Percentiles rank a stretch among this genome's conserved stretches.
Conservation (phyloP, 2,329 filamentous ascomycete species). For the Alternaria dauci region DNA sequence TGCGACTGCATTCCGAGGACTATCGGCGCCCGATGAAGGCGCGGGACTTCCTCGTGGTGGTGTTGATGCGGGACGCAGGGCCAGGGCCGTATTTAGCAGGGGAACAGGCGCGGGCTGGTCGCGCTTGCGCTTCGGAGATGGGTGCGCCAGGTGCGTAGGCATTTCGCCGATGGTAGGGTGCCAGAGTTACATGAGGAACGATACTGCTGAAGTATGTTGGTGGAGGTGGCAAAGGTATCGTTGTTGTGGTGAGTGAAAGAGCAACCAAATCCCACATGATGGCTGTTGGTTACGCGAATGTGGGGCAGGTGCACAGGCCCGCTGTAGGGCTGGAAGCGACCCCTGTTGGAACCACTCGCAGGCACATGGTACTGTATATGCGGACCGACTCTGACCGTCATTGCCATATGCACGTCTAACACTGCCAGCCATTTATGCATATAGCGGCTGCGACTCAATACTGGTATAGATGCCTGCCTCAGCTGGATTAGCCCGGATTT, state of each 20-base stretch:
- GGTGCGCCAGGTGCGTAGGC: conserved; percentile 46
- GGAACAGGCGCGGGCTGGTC: conserved; percentile 41
- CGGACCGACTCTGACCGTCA: conserved; percentile 10
- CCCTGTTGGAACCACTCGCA: conserved; percentile 11
- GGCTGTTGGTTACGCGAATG: conserved; percentile 29
- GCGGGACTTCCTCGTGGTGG: conserved; percentile 36
- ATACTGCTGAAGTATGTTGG: conserved; percentile 16
- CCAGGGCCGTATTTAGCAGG: conserved; percentile 45
- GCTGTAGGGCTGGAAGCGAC: conserved; percentile 30
- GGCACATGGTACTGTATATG: conserved; percentile 16
- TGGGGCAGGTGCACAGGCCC: conserved; percentile 30
- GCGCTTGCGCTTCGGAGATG: conserved; percentile 52
- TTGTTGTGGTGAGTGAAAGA: conserved; percentile 16
- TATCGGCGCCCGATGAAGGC: conserved; percentile 37
- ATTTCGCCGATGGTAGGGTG: conserved; percentile 34
- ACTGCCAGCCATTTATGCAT: not conserved
- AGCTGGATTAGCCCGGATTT: conserved; percentile 5
- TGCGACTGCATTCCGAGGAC: conserved; percentile 48
- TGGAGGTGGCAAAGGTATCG: conserved; percentile 1
- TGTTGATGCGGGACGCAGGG: conserved; percentile 38
- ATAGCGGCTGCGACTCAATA: not conserved
- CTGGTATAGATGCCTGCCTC: not conserved
- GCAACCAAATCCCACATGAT: conserved; percentile 21
- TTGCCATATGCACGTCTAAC: not conserved
- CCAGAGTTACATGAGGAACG: conserved; percentile 39